Evolutionary conservation across 179 eudicot genomes (phyloP).

Genomic region (Carnegiea gigantea): DNA sequence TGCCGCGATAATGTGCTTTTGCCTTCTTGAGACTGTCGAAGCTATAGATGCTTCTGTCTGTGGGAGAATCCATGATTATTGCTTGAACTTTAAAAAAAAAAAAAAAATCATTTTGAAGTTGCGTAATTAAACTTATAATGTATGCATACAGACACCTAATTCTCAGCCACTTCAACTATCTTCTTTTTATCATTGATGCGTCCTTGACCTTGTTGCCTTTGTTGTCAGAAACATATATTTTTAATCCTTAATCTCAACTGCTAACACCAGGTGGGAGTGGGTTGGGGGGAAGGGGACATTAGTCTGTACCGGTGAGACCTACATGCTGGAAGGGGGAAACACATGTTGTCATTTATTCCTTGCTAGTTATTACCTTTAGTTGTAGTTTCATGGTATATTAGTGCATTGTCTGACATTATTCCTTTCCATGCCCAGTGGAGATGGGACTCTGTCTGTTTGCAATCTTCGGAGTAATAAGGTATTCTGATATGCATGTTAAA

Average conservation of each 20-base stretch:
- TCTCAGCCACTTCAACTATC: not conserved
- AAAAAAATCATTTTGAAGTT: not conserved
- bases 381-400: not conserved
- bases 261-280: no score
- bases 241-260: no score
- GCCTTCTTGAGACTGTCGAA: not conserved
- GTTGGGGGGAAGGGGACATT: no score
- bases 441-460: constrained; percentile 94
- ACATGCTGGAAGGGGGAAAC: not conserved
- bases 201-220: no score
- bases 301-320: not conserved
- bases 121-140: not conserved
- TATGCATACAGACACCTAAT: not conserved
- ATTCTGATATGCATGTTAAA: constrained; percentile 17
- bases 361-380: not conserved
- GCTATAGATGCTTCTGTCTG: no score
- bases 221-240: no score
- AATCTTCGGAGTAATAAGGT: constrained; percentile 90
- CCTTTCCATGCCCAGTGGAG: constrained; percentile 58
- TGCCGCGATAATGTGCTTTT: not conserved
- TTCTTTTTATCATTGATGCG: not conserved
- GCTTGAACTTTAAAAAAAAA: not conserved
- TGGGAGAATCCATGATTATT: not conserved
- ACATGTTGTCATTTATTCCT: not conserved
- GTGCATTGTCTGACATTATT: constrained; percentile 20